Base-by-base conservation (phyloP, 345 rosid species). In the Syzygium aromaticum region DNA sequence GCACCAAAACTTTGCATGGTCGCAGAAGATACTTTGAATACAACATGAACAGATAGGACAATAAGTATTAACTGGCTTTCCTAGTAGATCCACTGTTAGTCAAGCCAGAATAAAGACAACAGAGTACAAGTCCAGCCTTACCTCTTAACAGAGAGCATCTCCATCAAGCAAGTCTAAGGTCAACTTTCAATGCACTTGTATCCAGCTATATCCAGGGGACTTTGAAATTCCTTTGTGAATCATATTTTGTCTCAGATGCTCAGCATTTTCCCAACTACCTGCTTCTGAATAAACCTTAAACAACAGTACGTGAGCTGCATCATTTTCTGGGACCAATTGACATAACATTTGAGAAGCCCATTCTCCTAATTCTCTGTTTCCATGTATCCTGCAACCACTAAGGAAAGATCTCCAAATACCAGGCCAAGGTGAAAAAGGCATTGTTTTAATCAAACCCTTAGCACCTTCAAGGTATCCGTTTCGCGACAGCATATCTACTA, bases 401-500 rank as follows among this genome's bases (percentile, higher is more conserved):
- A 92, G 90, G 87, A 92, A 87, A 77, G 91, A 90, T 90, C 94
- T 91, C 87, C 87, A 89, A 63, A 92, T 51, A n/a, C 92, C 87
- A 51, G 91, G 92, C 89, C 92, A 88, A 86, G 91, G 89, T 78
- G 89, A 87, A 88, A 73, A 88, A 1, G 92, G 94, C 92, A 92
- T 91, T 33, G 73, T 27, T 77, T 92, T 91, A 52, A 92, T 90
- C 43, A 90, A 54, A 40, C 28, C 63, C 77, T 90, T 90, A 51
- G 94, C 94, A 88, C 86, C 87, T 80, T 88, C 87, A 85, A 91
- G 88, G 84, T 27, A 85, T 49, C 92, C 92, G 57, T 88, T 90
- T 63, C 92, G 89, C 8, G 94, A 90, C 51, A 91, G 64, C 94
- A 92, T 90, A 89, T 92, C 92, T 46, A 91, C 92, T 46, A 92